phyloP scores from a whole-genome alignment of 768 basidiomycete genomes.

The Chalciporus pseudorubinellus region DNA sequence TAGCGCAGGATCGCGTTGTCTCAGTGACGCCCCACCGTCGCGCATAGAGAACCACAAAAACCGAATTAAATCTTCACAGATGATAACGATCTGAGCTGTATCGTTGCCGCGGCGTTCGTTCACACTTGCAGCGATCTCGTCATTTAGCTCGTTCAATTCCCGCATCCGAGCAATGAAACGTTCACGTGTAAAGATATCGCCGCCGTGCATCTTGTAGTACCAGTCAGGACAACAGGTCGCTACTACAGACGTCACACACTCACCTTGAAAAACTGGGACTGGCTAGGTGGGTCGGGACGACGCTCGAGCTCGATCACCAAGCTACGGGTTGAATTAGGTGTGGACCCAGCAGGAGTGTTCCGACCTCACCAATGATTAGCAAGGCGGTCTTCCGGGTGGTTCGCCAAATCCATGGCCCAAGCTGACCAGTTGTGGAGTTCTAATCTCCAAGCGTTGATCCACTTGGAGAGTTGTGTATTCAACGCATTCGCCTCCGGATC shows the following conservation, averaged over 20 bases:
- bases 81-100: conserved; percentile 27
- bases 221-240: neutral
- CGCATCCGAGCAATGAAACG: conserved; percentile 16
- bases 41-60: conserved; percentile 31
- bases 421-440: conserved; percentile 16
- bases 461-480: conserved; percentile 24
- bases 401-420: conserved; percentile 28
- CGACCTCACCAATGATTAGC: conserved; percentile 23
- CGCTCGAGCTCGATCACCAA: conserved; percentile 23
- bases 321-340: conserved; percentile 8
- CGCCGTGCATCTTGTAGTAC: conserved; percentile 22
- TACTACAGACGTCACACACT: neutral
- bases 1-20: conserved; percentile 12
- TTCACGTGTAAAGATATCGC: conserved; percentile 22
- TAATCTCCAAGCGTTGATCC: conserved; percentile 25
- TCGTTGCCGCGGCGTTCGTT: conserved; percentile 23
- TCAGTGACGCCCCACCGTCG: conserved; percentile 24
- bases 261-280: conserved; percentile 23
- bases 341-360: neutral
- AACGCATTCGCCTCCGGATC: conserved; percentile 16
- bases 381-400: conserved; percentile 23
- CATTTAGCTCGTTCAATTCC: conserved; percentile 7
- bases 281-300: conserved; percentile 14
- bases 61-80: conserved; percentile 22
- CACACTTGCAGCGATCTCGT: conserved; percentile 19